Base-by-base conservation (phyloP, 768 basidiomycete species). In the Mycena rebaudengoi region DNA sequence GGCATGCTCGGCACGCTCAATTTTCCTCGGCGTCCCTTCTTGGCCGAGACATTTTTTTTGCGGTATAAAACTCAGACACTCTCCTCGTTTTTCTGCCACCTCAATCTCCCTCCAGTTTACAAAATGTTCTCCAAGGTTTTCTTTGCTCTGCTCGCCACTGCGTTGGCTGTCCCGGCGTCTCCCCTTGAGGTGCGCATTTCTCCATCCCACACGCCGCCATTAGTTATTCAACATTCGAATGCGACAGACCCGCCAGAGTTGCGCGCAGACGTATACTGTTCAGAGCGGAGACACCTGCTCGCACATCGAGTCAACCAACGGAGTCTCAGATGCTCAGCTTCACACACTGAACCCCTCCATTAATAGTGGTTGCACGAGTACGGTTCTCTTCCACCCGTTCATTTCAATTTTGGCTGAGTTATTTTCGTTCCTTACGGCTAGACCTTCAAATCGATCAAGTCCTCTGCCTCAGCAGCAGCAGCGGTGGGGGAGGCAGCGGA, bases 301-400 rank as follows among this genome's bases (percentile, higher is more conserved):
- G 10, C 45, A n/a, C 39, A 63, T 63, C 48, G 62, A 63, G 29
- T n/a, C 33, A 2, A 45, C 20, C n/a, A 37, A 18, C 12, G 56
- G 56, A 16, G 23, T 64, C 40, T 64, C 63, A 1, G 57, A 64
- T 35, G 26, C 63, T 26, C n/a, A 39, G 30, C 48, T 64, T 23
- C 63, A 54, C 48, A 11, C 63, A 11, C 28, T 52, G 21, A 64
- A 64, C 40, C 56, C 63, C 8, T 59, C 56, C 6, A 64, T 64
- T 11, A 64, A 64, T 21, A 53, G 41, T 39, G 62, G 35, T 14
- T 64, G 62, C 56, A 64, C 62, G 12, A 64, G 63, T 65, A 54
- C 10, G 57, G 48, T 49, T 23, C 32, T 23, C n/a, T 51, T n/a
- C 51, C 18, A 44, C 21, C 13, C 46, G 45, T 53, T 33, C 41